Percentiles rank a stretch among this genome's conserved stretches.
Conservation (phyloP, 2,329 filamentous ascomycete genomes). For the Fusarium musae region DNA sequence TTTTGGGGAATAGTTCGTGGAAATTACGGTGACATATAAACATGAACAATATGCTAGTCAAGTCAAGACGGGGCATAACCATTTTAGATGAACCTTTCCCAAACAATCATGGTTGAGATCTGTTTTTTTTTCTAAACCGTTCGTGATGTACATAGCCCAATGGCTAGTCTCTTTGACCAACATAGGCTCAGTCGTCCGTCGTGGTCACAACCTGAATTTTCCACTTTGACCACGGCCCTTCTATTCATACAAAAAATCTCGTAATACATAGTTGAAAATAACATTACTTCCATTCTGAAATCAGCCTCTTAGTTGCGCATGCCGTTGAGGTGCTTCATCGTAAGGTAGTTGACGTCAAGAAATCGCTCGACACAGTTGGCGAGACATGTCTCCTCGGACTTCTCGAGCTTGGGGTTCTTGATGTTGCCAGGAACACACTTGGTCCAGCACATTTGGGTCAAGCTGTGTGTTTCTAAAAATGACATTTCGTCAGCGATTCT, state of each 20-base stretch:
- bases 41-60: neutral
- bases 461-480: constrained; percentile 61
- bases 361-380: constrained; percentile 95
- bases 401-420: constrained; percentile 77
- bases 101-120: neutral
- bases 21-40: neutral
- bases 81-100: neutral
- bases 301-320: constrained; percentile 52
- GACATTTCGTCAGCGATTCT: constrained; percentile 8
- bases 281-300: neutral
- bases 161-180: constrained; percentile 6
- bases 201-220: neutral
- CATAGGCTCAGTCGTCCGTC: neutral
- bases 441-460: constrained; percentile 87
- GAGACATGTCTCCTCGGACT: constrained; percentile 83
- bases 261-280: constrained; percentile 6
- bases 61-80: neutral
- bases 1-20: too few relatives aligned
- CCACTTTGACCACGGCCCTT: constrained; percentile 3
- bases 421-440: constrained; percentile 87
- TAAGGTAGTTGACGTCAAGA: constrained; percentile 85
- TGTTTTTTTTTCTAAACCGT: neutral
- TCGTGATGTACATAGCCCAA: constrained; percentile 23
- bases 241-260: constrained; percentile 31
- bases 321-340: constrained; percentile 84